phyloP scores from a whole-genome alignment of 1,284 basidiomycete species.

The Trametes sp. region DNA sequence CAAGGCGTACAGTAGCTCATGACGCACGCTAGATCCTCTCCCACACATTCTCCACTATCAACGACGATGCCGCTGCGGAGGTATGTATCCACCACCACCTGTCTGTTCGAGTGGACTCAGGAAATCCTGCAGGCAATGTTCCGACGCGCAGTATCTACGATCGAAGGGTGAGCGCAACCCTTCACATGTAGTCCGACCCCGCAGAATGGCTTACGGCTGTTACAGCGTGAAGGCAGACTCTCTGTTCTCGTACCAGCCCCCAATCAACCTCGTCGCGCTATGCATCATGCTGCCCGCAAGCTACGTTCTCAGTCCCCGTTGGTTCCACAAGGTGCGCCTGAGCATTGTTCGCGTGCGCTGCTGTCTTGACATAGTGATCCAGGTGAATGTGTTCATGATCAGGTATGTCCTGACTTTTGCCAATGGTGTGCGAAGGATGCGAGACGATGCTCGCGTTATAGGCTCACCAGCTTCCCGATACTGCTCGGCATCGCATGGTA shows the following conservation, averaged over 20 bases:
- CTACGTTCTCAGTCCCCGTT: constrained; percentile 77
- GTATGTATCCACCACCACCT: constrained; percentile 45
- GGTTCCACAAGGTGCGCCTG: constrained; percentile 88
- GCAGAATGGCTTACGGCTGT: constrained; percentile 37
- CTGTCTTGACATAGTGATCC: no score
- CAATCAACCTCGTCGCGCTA: constrained; percentile 85
- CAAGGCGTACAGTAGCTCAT: background rate
- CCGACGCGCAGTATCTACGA: constrained; percentile 86
- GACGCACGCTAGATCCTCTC: constrained; percentile 77
- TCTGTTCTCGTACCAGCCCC: constrained; percentile 93
- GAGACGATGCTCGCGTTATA: constrained; percentile 34
- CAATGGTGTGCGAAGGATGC: background rate
- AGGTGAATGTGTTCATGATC: constrained; percentile 90
- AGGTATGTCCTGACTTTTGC: constrained; percentile 50
- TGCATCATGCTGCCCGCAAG: constrained; percentile 85
- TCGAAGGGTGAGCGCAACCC: constrained; percentile 73
- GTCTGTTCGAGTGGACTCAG: background rate
- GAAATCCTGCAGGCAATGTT: constrained; percentile 82
- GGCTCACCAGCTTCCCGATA: constrained; percentile 87
- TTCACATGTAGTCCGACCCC: background rate
- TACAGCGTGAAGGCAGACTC: constrained; percentile 85
- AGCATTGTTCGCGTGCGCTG: no score
- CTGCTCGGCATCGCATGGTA: constrained; percentile 83
- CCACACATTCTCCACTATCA: constrained; percentile 92
- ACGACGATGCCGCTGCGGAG: constrained; percentile 91